Conservation (phyloP, 371 early-diverging fungal species). For the Modicella reniformis region DNA sequence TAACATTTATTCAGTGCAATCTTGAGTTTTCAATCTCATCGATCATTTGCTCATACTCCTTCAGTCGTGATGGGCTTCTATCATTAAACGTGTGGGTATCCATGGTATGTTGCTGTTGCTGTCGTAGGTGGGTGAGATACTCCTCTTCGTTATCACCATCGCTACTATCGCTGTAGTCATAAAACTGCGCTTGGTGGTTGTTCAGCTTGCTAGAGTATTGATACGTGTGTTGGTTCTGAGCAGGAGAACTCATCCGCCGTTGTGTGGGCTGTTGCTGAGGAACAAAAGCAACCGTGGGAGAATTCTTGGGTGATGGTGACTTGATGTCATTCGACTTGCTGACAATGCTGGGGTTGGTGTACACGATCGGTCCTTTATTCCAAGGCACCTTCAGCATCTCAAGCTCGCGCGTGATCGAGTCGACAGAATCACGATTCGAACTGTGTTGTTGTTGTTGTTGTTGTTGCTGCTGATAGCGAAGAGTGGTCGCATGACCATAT, state of each 20-base stretch:
- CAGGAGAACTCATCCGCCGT: neutral
- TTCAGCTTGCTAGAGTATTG: constrained; percentile 16
- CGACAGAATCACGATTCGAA: constrained; percentile 38
- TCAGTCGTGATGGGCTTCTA: constrained; percentile 40
- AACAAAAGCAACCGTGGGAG: neutral
- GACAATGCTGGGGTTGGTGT: neutral
- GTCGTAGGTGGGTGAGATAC: constrained; percentile 35
- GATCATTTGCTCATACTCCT: constrained; percentile 53
- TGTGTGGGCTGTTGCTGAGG: constrained; percentile 29
- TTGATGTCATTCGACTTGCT: neutral
- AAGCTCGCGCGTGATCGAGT: constrained; percentile 53
- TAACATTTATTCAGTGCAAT: constrained; percentile 16
- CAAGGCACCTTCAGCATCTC: constrained; percentile 52
- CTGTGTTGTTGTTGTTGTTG: neutral
- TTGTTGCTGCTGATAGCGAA: constrained; percentile 14
- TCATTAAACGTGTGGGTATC: constrained; percentile 49
- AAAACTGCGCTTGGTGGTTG: constrained; percentile 29
- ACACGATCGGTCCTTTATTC: constrained; percentile 30
- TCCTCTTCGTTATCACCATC: constrained; percentile 38
- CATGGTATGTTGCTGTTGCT: constrained; percentile 23
- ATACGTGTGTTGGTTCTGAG: constrained; percentile 16
- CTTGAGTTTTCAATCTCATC: constrained; percentile 51
- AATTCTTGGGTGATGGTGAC: constrained; percentile 2
- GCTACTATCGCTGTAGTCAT: constrained; percentile 35
- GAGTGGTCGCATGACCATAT: neutral